phyloP scores from a whole-genome alignment of 805 yeast genomes.

The Myxozyma vanderwaltii region DNA sequence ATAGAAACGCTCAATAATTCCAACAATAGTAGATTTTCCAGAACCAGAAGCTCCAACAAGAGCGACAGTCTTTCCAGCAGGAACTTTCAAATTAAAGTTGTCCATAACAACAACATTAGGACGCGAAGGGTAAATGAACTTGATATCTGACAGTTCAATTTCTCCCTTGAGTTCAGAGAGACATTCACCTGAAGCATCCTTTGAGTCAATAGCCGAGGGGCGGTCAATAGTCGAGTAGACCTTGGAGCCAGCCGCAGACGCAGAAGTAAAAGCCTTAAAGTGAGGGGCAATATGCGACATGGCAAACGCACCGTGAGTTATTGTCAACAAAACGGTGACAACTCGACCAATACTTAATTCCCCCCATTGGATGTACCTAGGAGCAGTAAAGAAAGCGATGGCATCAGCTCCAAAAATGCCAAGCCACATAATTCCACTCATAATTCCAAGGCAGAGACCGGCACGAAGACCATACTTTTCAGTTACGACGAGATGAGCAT shows the following conservation, averaged over 20 bases:
- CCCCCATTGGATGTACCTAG: conserved; percentile 33
- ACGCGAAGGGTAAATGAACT: conserved; percentile 77
- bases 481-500: conserved; percentile 39
- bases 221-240: conserved; percentile 48
- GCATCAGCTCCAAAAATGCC: conserved; percentile 37
- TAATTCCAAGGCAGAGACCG: conserved; percentile 33
- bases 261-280: conserved; percentile 44
- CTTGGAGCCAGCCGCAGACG: conserved; percentile 46
- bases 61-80: conserved; percentile 89
- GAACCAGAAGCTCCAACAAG: conserved; percentile 96
- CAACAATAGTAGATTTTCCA: conserved; percentile 88
- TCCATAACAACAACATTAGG: conserved; percentile 82
- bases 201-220: conserved; percentile 44
- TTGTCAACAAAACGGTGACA: conserved; percentile 39
- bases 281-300: conserved; percentile 48
- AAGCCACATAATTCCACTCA: conserved; percentile 40
- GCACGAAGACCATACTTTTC: conserved; percentile 31
- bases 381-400: conserved; percentile 39
- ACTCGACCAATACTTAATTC: conserved; percentile 33
- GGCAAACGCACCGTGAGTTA: conserved; percentile 48
- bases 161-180: conserved; percentile 53
- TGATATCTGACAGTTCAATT: conserved; percentile 77
- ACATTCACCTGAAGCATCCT: conserved; percentile 33
- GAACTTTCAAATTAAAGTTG: conserved; percentile 74
- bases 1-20: conserved; percentile 84